A percentile compares a stretch with the other conserved stretches of the same genome.
Evolutionary conservation across 2,329 filamentous ascomycete genomes (phyloP).

Genomic region (Piedraia hortae): DNA sequence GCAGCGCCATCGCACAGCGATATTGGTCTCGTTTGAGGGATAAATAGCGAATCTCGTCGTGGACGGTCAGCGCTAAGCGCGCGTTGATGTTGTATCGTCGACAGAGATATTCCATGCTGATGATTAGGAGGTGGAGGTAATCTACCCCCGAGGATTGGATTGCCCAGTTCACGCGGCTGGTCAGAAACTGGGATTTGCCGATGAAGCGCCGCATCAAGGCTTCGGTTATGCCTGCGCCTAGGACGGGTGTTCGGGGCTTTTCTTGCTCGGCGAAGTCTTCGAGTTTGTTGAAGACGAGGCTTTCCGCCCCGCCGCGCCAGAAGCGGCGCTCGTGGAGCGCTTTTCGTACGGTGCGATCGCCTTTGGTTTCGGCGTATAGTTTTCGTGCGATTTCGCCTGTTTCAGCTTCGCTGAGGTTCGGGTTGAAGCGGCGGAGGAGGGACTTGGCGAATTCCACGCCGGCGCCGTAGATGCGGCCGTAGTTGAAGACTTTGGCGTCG

Average conservation of each 20-base stretch:
- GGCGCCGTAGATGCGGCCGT: constrained; percentile 94
- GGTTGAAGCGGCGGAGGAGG: constrained; percentile 80
- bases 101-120: constrained; percentile 81
- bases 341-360: constrained; percentile 54
- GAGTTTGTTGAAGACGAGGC: constrained; percentile 91
- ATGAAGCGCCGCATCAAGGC: constrained; percentile 73
- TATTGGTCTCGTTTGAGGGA: constrained; percentile 70
- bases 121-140: constrained; percentile 79
- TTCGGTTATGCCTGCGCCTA: constrained; percentile 88
- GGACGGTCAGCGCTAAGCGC: constrained; percentile 74
- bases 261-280: constrained; percentile 97
- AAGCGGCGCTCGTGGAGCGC: constrained; percentile 46
- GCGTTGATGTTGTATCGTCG: constrained; percentile 63
- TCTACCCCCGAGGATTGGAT: constrained; percentile 95
- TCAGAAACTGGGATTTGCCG: constrained; percentile 74
- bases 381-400: constrained; percentile 49
- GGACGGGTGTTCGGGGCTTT: constrained; percentile 61
- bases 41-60: constrained; percentile 90
- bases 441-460: constrained; percentile 81
- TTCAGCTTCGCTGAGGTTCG: constrained; percentile 48
- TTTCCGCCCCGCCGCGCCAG: constrained; percentile 90
- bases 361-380: constrained; percentile 75
- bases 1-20: constrained; percentile 67
- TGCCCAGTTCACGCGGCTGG: constrained; percentile 93
- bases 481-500: constrained; percentile 94